Percentiles rank a stretch among this genome's conserved stretches.
Conservation (phyloP, 495 filamentous ascomycete species). For the Bathelium albidoporum region DNA sequence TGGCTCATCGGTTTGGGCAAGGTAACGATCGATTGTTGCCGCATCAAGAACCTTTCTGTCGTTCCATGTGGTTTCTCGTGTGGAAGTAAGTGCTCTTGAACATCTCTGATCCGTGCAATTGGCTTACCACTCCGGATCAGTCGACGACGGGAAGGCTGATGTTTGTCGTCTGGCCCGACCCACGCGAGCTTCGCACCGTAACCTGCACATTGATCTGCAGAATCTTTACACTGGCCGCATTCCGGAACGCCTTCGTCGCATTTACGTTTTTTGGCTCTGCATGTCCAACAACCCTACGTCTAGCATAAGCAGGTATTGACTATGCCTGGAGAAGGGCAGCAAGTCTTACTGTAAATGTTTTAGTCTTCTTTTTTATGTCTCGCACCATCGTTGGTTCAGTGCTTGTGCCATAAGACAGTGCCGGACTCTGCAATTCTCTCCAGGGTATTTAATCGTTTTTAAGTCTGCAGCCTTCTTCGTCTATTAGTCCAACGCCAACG, state of each 20-base stretch:
- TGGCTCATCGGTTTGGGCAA: background rate
- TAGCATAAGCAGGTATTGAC: background rate
- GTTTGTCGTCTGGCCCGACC: background rate
- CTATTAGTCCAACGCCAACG: background rate
- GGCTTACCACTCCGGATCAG: background rate
- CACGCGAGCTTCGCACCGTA: slow-evolving; percentile 1
- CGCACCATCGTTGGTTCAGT: background rate
- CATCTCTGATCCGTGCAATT: background rate
- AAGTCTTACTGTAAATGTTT: background rate
- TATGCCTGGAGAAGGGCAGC: background rate
- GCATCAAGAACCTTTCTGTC: background rate
- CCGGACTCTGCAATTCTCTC: background rate
- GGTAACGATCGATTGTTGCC: background rate
- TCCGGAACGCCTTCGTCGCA: background rate
- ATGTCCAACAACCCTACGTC: background rate
- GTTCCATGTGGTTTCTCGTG: background rate
- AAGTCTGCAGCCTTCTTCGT: background rate
- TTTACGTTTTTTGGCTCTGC: slow-evolving; percentile 1
- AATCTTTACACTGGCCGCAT: slow-evolving; percentile 1
- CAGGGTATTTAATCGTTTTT: background rate
- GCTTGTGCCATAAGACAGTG: background rate
- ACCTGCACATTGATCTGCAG: background rate
- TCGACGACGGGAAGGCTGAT: slow-evolving; percentile 1
- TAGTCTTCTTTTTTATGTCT: background rate
- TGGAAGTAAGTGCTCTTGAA: background rate